Conservation (phyloP, 2,329 filamentous ascomycete species). For the Pseudomassariella vexata region DNA sequence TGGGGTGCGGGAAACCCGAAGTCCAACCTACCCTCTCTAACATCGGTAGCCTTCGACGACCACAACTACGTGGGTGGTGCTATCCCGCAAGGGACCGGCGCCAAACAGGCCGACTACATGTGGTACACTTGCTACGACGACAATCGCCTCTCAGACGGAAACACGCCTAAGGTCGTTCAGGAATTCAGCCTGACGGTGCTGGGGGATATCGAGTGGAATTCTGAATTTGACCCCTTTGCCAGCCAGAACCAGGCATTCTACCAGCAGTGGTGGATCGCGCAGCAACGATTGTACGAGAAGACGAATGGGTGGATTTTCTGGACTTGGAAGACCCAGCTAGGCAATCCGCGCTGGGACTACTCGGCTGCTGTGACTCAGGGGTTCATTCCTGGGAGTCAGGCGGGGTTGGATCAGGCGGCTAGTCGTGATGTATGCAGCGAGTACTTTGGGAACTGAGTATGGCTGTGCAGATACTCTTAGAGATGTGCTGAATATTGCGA, state of each 20-base stretch:
- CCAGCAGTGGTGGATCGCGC: conserved; percentile 14
- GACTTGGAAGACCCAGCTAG: conserved; percentile 17
- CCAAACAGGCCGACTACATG: conserved; percentile 34
- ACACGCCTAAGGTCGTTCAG: conserved; percentile 35
- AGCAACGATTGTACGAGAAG: conserved; percentile 18
- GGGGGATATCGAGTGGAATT: conserved; percentile 28
- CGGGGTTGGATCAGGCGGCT: conserved; percentile 14
- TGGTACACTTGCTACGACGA: conserved; percentile 29
- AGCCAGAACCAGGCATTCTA: too few relatives aligned
- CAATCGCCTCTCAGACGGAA: conserved; percentile 26
- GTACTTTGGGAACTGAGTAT: too few relatives aligned
- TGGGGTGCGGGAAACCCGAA: conserved; percentile 50
- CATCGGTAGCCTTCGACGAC: conserved; percentile 52
- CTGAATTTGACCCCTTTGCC: conserved; percentile 29
- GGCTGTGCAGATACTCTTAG: too few relatives aligned
- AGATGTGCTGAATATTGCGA: too few relatives aligned
- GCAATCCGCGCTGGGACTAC: conserved; percentile 16
- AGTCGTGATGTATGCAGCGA: too few relatives aligned
- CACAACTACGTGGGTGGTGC: conserved; percentile 50
- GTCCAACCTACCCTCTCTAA: too few relatives aligned
- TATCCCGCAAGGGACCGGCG: conserved; percentile 17
- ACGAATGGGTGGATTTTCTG: conserved; percentile 17
- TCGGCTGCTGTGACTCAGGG: conserved; percentile 13
- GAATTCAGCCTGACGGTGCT: conserved; percentile 40
- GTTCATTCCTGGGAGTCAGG: conserved; percentile 13